These are phyloP conservation scores for Debaryomyces tyrocola DNA, from an alignment of 805 yeast genomes.

Conservation along the genomic window DNA sequence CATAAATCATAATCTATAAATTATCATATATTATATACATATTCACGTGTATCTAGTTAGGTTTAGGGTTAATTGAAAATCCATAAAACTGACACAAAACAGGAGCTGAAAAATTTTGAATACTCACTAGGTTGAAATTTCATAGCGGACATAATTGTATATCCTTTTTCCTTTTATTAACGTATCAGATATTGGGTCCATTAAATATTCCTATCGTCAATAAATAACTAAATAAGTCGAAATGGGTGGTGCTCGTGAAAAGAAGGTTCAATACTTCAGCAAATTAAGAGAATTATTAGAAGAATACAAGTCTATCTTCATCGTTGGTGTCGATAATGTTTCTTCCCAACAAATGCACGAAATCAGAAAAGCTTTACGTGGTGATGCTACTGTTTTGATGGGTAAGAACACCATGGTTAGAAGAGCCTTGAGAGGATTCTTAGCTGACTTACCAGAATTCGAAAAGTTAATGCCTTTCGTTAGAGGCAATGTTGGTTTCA, in stretches of 20 bases:
- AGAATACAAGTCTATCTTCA: conserved; percentile 97
- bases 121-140: neutral
- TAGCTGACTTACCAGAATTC: conserved; percentile 90
- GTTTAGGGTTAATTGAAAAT: conserved; percentile 8
- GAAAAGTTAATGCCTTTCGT: conserved; percentile 94
- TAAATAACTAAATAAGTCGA: conserved; percentile 62
- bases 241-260: conserved; percentile 99
- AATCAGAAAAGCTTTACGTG: conserved; percentile 95
- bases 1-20: neutral
- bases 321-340: conserved; percentile 99
- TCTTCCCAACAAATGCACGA: conserved; percentile 99
- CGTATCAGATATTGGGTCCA: conserved; percentile 41
- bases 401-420: conserved; percentile 99
- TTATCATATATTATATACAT: conserved; percentile 6
- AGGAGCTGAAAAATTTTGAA: conserved; percentile 1
- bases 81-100: neutral
- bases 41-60: conserved; percentile 10
- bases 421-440: conserved; percentile 97
- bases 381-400: conserved; percentile 93
- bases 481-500: conserved; percentile 99
- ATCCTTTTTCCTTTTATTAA: neutral
- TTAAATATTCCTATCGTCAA: conserved; percentile 90
- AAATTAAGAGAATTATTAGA: conserved; percentile 94
- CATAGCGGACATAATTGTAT: neutral
- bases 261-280: conserved; percentile 92